Percentiles rank a stretch among this genome's conserved stretches.
Conservation (phyloP, 2,329 filamentous ascomycete species). For the Calonectria pseudoturangicola region DNA sequence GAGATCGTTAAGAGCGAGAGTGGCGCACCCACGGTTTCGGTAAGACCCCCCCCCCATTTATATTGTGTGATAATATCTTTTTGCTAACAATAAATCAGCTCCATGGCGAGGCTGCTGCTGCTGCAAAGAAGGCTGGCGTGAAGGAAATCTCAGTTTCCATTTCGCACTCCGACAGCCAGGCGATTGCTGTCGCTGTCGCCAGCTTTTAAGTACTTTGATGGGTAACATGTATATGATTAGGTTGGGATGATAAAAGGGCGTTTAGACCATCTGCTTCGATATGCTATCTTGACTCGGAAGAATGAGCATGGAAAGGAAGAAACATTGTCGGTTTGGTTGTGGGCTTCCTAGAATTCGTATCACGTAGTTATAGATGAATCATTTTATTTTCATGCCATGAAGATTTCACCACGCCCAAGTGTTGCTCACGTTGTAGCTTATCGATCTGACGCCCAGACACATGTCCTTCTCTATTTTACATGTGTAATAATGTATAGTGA, state of each 20-base stretch:
- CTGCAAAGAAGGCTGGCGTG: constrained; percentile 90
- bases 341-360: constrained; percentile 46
- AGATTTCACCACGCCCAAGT: background rate
- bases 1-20: constrained; percentile 89
- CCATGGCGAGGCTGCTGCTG: constrained; percentile 87
- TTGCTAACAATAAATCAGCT: constrained; percentile 76
- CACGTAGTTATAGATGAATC: constrained; percentile 52
- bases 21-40: constrained; percentile 88
- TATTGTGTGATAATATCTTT: background rate
- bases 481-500: background rate
- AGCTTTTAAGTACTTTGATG: constrained; percentile 74
- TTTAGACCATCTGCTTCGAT: constrained; percentile 53
- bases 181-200: constrained; percentile 93
- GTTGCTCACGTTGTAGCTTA: background rate
- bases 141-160: constrained; percentile 95
- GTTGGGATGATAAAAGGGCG: constrained; percentile 49
- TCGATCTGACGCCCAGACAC: background rate
- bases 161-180: constrained; percentile 95
- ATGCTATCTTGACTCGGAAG: constrained; percentile 45
- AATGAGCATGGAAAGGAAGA: constrained; percentile 32
- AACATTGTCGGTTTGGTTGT: constrained; percentile 34
- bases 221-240: constrained; percentile 47
- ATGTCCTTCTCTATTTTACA: background rate
- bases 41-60: constrained; percentile 70
- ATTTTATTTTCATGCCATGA: constrained; percentile 31